Evolutionary conservation across 2,329 filamentous ascomycete genomes (phyloP), one percentile per base, ranked within the genome.

Genomic region (Mariannaea sp.): DNA sequence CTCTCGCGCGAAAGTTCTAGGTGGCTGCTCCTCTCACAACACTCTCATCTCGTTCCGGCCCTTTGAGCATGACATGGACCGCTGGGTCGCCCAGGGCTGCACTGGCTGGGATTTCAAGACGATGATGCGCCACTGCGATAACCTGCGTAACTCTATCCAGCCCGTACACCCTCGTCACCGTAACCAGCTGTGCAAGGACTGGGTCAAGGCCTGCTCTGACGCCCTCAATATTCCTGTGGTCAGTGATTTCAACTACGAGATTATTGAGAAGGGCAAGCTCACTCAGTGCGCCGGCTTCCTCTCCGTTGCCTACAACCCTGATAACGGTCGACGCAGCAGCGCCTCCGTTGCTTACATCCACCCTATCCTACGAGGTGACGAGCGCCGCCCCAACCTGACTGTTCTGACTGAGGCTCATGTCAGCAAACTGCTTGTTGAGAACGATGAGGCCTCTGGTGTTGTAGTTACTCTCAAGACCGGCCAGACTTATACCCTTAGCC

Each of bases 321-420:
- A 96, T 67, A 87, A 91, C 66, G 90, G 91, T 67, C 83, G 84
- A 65, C 85, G 92, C 58, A 93, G 88, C 76, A 92, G 88, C 69
- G 91, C 92, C 55, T 92, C 88, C 53, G 91, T 96, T 17, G 92
- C 92, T 14, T 96, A 96, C 75, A 92, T 96, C 68, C 92, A 96
- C 74, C 92, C 92, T 29, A 92, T 96, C 67, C 82, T 96, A 46
- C 84, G 88, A 33, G 90, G 90, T 33, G 87, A 92, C 41, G 90
- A 96, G 79, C 84, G 86, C 71, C 81, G 90, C 51, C 85, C 89
- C 12, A 96, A 96, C 76, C 74, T 96, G 70, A 94, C 89, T 30
- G 80, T 96, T 56, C 79, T 96, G 55, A 96, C 91, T 68, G 88
- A 95, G 68, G 88, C 91, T 20, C 94, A 90, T 86, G 92, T 96